phyloP scores from a whole-genome alignment of 2,329 filamentous ascomycete genomes.

The Trichoderma oligosporum region DNA sequence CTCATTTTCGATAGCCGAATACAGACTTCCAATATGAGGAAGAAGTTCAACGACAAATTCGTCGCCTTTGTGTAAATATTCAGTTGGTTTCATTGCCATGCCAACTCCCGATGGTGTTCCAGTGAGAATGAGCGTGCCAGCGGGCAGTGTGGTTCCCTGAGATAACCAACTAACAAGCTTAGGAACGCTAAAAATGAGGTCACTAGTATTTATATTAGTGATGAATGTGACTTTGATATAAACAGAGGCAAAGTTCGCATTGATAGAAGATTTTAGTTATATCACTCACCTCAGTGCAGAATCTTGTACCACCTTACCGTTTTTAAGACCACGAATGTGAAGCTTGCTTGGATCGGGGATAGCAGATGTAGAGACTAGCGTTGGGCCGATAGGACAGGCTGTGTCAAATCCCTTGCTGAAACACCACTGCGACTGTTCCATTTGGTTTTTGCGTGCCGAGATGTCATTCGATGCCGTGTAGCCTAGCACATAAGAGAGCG shows the following conservation, averaged over 20 bases:
- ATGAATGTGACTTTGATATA: not conserved
- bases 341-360: not conserved
- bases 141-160: not conserved
- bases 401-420: conserved; percentile 5
- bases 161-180: not conserved
- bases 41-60: not conserved
- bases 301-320: not conserved
- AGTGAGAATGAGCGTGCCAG: not conserved
- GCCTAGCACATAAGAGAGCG: not conserved
- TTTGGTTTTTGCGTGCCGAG: conserved; percentile 4
- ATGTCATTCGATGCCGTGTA: not conserved
- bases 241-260: too few relatives aligned
- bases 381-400: not conserved
- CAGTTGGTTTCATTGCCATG: not conserved
- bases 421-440: conserved; percentile 1
- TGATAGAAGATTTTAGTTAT: not conserved
- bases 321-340: not conserved
- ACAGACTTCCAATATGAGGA: not conserved
- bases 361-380: not conserved
- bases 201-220: not conserved
- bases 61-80: not conserved
- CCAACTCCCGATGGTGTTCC: not conserved
- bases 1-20: not conserved
- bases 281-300: not conserved
- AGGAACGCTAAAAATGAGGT: not conserved